Evolutionary conservation across 371 early-diverging fungal species (phyloP), one percentile per base, ranked within the genome.

Genomic region (Apophysomyces variabilis): DNA sequence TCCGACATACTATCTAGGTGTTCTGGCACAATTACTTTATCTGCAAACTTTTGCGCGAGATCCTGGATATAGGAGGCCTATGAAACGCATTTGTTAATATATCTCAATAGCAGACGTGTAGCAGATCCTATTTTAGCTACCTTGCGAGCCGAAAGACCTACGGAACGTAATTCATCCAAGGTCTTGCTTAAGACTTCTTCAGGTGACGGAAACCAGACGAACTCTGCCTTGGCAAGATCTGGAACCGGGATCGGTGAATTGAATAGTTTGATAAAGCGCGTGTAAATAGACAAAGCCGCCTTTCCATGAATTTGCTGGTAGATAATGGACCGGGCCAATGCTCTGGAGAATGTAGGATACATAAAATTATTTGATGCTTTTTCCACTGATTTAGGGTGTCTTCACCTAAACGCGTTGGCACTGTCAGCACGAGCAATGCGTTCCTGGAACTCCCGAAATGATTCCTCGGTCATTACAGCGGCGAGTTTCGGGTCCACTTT

Each of bases 271-370:
- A 87, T 21, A 50, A 84, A 85, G 2, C 75, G 68, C 3, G 61
- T 57, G n/a, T 70, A 62, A 47, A 85, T 85, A 3, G 80, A 64
- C 7, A 73, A 58, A 9, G 84, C 86, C 1, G 82, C 86, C 37
- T 80, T 79, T 1, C 87, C 87, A 62, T 77, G 67, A 7, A 86
- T 74, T 67, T 86, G 86, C 61, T 87, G 88, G 62, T 79, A 85
- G 8, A 87, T 73, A 41, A 87, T 86, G 7, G 82, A 61, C 8
- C 66, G 64, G 14, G 77, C 60, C 1, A 83, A 59, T 18, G 75
- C 67, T 16, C 79, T 74, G 41, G 45, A 39, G 18, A 45, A 16
- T 54, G 11, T 38, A 60, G 21, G 21, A 21, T 38, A 14, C 18
- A 9, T 1, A 60, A 60, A 35, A n/a, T 13, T 7, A 13, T 26